These are phyloP conservation scores for Lipomyces mesembrius DNA, from an alignment of 805 yeast genomes.

Conservation along the genomic window DNA sequence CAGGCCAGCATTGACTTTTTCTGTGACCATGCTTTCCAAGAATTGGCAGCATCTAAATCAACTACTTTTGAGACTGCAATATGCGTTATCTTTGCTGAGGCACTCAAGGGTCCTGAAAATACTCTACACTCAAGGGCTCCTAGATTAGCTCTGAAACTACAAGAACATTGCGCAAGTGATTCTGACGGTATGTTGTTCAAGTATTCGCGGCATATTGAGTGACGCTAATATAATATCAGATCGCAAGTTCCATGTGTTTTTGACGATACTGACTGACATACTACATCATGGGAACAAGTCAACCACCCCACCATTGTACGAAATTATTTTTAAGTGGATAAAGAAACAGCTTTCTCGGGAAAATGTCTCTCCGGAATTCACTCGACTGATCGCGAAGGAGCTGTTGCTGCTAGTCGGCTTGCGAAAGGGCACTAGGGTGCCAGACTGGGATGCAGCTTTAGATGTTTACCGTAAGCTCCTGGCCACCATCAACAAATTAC, in stretches of 20 bases:
- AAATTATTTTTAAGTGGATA: conserved; percentile 27
- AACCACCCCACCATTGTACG: conserved; percentile 43
- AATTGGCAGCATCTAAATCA: conserved; percentile 46
- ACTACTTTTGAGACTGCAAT: conserved; percentile 62
- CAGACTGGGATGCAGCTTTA: conserved; percentile 42
- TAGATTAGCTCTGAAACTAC: conserved; percentile 19
- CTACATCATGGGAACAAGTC: conserved; percentile 45
- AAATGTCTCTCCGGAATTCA: not conserved
- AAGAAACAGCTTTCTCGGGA: conserved; percentile 13
- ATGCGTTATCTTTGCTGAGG: conserved; percentile 66
- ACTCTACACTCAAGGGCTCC: conserved; percentile 75
- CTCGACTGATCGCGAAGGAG: conserved; percentile 19
- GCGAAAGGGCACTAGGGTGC: conserved; percentile 48
- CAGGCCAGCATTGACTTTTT: conserved; percentile 54
- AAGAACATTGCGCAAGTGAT: conserved; percentile 26
- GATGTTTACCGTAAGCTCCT: conserved; percentile 8
- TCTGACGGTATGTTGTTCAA: conserved; percentile 1
- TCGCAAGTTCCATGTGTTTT: conserved; percentile 21
- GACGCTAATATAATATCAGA: conserved; percentile 9
- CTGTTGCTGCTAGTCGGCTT: conserved; percentile 44
- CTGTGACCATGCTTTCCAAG: conserved; percentile 49
- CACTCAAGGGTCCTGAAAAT: conserved; percentile 72
- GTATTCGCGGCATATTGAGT: not conserved
- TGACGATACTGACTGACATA: conserved; percentile 40
- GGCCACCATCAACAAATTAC: conserved; percentile 2